These are phyloP conservation scores for Echium plantagineum DNA, from an alignment of 257 asterid species.

Conservation along the genomic window DNA sequence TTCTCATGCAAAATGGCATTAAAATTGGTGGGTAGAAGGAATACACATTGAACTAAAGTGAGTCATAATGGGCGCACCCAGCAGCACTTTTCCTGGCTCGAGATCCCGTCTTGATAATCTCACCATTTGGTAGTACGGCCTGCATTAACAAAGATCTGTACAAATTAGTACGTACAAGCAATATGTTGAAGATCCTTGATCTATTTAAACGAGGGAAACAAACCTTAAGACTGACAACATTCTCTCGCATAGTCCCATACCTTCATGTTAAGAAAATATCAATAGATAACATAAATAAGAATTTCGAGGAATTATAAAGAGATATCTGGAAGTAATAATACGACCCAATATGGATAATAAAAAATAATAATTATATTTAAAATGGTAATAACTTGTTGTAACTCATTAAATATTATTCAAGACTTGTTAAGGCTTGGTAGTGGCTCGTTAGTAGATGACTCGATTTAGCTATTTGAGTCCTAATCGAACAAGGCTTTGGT, in stretches of 20 bases:
- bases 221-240: slow-evolving; percentile 93
- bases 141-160: slow-evolving; percentile 24
- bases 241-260: slow-evolving; percentile 99
- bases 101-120: slow-evolving; percentile 81
- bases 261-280: slow-evolving; percentile 53
- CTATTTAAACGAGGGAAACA: slow-evolving; percentile 18
- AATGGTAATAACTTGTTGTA: no score
- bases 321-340: no score
- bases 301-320: background rate
- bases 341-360: no score
- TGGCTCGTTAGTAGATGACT: no score
- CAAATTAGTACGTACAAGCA: slow-evolving; percentile 6
- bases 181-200: slow-evolving; percentile 4
- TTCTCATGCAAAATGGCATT: background rate
- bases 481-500: no score
- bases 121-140: slow-evolving; percentile 91
- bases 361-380: no score
- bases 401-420: no score
- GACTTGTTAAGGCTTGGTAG: no score
- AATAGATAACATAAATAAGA: slow-evolving; percentile 22
- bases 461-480: no score
- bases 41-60: no score
- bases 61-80: slow-evolving; percentile 42
- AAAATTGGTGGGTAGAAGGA: no score
- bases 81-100: slow-evolving; percentile 99